phyloP scores from a whole-genome alignment of 2,329 filamentous ascomycete species.

The Trichoderma oligosporum region DNA sequence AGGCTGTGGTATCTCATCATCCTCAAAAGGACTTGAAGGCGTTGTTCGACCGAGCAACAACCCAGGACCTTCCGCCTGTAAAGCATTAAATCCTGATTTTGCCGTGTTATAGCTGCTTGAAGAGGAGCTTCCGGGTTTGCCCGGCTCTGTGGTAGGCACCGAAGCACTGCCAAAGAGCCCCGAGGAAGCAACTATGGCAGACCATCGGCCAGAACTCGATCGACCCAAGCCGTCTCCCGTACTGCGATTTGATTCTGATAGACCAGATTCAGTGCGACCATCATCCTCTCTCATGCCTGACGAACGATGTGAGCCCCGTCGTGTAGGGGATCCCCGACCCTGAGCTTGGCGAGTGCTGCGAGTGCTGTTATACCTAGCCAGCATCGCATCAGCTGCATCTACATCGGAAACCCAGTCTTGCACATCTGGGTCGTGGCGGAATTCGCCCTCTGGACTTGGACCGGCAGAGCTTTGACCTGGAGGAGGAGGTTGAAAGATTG shows the following conservation, averaged over 20 bases:
- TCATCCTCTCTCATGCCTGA: constrained; percentile 42
- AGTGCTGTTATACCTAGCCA: constrained; percentile 42
- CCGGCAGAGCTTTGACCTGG: constrained; percentile 36
- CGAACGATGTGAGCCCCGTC: constrained; percentile 37
- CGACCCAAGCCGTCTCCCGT: constrained; percentile 40
- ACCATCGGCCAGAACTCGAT: constrained; percentile 34
- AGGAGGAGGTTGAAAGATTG: constrained; percentile 27
- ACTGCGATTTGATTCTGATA: constrained; percentile 53
- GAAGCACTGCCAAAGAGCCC: constrained; percentile 30
- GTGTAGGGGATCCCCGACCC: constrained; percentile 39
- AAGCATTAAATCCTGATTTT: constrained; percentile 47
- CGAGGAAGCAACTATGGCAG: constrained; percentile 31
- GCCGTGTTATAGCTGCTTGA: constrained; percentile 52
- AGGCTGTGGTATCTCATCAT: constrained; percentile 38
- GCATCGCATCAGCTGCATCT: constrained; percentile 51
- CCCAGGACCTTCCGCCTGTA: constrained; percentile 52
- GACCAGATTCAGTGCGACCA: constrained; percentile 52
- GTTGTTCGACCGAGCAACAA: constrained; percentile 39
- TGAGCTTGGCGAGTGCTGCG: constrained; percentile 27
- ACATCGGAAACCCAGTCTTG: constrained; percentile 57
- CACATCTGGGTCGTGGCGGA: constrained; percentile 48
- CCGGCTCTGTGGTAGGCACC: constrained; percentile 27
- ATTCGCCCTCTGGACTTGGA: constrained; percentile 40
- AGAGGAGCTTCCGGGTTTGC: constrained; percentile 40
- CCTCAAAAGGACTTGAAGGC: constrained; percentile 27